Evolutionary conservation across 352 stramenopile genomes (phyloP), one percentile per base, ranked within the genome.

Genomic region (Blastocystis sp.): DNA sequence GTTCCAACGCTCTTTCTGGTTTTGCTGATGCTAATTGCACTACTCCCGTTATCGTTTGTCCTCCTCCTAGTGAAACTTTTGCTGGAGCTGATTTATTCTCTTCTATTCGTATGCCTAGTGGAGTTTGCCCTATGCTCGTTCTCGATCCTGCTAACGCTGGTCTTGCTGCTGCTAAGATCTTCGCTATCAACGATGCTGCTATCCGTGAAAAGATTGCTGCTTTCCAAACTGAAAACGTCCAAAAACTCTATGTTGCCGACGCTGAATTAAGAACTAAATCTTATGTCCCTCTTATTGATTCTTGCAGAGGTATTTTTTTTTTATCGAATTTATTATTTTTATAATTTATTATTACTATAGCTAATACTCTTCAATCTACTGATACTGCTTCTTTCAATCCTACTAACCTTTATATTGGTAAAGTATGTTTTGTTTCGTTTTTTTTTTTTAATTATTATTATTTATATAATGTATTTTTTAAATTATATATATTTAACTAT

Each of bases 231-330:
- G 16, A 27, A 40, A 59, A 59, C 49, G 36, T 49, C 36, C 49
- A 59, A 40, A 40, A 27, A 7, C 36, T 59, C 36, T 59, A 34
- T 23, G 49, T 59, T n/a, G 49, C 49, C 4, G 49, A 59, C 25
- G 28, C 49, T 28, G 49, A 59, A 23, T 49, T 59, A 28, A 36
- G 49, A 28, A 59, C 49, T n/a, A 59, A 59, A 40, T 59, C 49
- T 24, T 59, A 59, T 19, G 31, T 59, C 30, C 7, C 7, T n/a
- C 37, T 16, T 24, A 59, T 59, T 31, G 49, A 59, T 23, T 23
- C n/a, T 28, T 36, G 36, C 0, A 36, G 49, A 25, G 24, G 19
- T 46, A 46, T 0, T 21, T 13, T 46, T 1, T 9, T 21, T 46
- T 7, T 21, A 7, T 13, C 21, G n/a, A 9, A 0, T n/a, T 46